Evolutionary conservation across 257 asterid species (phyloP).

Genomic region (Rehmannia glutinosa): DNA sequence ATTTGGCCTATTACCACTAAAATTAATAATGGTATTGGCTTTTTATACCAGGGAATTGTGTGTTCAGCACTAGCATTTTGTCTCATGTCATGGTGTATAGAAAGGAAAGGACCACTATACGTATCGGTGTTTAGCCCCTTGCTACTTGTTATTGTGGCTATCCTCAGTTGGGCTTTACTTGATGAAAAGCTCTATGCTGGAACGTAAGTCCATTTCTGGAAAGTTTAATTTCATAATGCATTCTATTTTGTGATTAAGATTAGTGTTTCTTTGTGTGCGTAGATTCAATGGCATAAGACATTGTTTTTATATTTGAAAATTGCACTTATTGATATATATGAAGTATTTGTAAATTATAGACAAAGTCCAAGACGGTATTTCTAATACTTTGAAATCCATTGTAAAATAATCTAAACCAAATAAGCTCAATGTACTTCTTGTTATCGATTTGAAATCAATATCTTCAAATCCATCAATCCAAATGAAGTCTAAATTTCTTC

Average conservation of each 20-base stretch:
- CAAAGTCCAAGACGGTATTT: no score
- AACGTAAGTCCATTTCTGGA: conserved; percentile 44
- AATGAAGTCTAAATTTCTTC: no score
- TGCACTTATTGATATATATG: no score
- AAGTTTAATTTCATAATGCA: not conserved
- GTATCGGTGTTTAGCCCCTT: conserved; percentile 87
- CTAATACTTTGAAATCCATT: no score
- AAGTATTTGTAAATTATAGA: no score
- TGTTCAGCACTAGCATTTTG: conserved; percentile 78
- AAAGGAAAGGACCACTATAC: conserved; percentile 74
- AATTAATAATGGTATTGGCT: no score
- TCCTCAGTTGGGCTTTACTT: conserved; percentile 82
- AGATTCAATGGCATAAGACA: no score
- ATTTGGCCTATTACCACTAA: no score
- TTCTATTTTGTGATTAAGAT: not conserved
- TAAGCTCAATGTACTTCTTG: no score
- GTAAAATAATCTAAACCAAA: no score
- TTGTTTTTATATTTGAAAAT: no score
- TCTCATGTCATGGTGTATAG: conserved; percentile 72
- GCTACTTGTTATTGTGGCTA: conserved; percentile 76
- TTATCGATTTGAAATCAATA: no score
- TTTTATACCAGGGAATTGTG: conserved; percentile 52
- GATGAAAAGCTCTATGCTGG: conserved; percentile 61
- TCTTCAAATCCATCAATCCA: not conserved
- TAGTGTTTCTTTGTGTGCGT: not conserved